phyloP scores from a whole-genome alignment of 2,329 filamentous ascomycete species.

The Diplodia intermedia region DNA sequence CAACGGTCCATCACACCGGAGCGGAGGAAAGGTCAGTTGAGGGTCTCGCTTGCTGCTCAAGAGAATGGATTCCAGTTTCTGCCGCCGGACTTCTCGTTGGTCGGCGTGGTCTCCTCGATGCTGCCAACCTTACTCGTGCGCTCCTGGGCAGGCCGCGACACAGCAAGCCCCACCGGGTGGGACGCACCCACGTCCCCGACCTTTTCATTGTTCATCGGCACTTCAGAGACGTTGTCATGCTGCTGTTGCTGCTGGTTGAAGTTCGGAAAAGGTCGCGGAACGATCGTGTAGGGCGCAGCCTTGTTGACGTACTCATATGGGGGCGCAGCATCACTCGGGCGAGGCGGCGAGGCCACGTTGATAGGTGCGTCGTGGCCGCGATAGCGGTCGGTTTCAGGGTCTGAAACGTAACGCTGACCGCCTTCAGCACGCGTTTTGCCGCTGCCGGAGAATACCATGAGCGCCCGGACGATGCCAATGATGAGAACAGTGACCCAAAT shows the following conservation, averaged over 20 bases:
- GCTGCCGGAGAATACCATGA: conserved; percentile 65
- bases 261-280: conserved; percentile 53
- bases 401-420: conserved; percentile 51
- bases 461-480: conserved; percentile 72
- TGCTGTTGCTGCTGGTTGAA: conserved; percentile 46
- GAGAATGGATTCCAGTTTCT: conserved; percentile 47
- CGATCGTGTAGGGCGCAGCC: conserved; percentile 55
- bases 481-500: conserved; percentile 81
- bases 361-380: conserved; percentile 31
- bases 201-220: conserved; percentile 47
- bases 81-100: conserved; percentile 40
- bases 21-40: conserved; percentile 54
- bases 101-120: conserved; percentile 52
- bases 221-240: conserved; percentile 15
- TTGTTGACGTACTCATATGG: conserved; percentile 55
- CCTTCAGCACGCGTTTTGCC: conserved; percentile 69
- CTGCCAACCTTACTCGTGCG: conserved; percentile 55
- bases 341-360: conserved; percentile 24
- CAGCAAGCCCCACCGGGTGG: conserved; percentile 51
- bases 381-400: conserved; percentile 38
- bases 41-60: conserved; percentile 47
- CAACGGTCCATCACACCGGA: conserved; percentile 42
- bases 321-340: conserved; percentile 44
- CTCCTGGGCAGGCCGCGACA: conserved; percentile 52
- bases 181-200: conserved; percentile 51